These are phyloP conservation scores for Tardiomyces digboiensis DNA, from an alignment of 1,139 yeast genomes.

Conservation along the genomic window DNA sequence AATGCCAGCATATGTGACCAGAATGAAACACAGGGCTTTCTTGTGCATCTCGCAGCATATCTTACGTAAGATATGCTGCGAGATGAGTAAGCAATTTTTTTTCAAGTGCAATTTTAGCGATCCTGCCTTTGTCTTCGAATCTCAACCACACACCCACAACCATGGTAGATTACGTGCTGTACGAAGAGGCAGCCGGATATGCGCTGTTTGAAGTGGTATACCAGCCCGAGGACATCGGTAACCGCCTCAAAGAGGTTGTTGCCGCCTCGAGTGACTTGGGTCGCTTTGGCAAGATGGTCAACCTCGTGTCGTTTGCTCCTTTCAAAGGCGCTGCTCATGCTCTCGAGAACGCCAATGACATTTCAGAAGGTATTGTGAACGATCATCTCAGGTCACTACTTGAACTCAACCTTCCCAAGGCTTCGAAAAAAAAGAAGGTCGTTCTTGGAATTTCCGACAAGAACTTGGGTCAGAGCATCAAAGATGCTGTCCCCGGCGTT, in stretches of 20 bases:
- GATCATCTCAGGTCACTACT: conserved; percentile 69
- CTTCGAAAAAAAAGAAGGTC: conserved; percentile 79
- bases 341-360: conserved; percentile 86
- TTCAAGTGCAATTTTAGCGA: too few species aligned
- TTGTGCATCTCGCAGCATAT: too few species aligned
- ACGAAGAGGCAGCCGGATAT: conserved; percentile 98
- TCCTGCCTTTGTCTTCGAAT: too few species aligned
- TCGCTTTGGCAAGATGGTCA: conserved; percentile 86
- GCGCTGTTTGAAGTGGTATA: conserved; percentile 90
- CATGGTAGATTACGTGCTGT: conserved; percentile 74
- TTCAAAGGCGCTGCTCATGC: conserved; percentile 94
- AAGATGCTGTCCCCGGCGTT: conserved; percentile 77
- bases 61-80: too few species aligned
- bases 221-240: conserved; percentile 92
- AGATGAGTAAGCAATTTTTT: too few species aligned
- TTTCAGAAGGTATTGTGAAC: conserved; percentile 90
- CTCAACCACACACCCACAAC: too few species aligned
- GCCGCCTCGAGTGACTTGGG: conserved; percentile 81
- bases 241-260: conserved; percentile 91
- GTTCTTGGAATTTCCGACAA: conserved; percentile 91
- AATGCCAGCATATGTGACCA: too few species aligned
- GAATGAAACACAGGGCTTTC: too few species aligned
- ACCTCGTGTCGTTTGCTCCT: conserved; percentile 89
- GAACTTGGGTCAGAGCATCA: conserved; percentile 92
- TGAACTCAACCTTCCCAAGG: conserved; percentile 73